Percentiles rank a stretch among this genome's conserved stretches.
Conservation (phyloP, 352 stramenopile species). For the Phytopythium helicoides region DNA sequence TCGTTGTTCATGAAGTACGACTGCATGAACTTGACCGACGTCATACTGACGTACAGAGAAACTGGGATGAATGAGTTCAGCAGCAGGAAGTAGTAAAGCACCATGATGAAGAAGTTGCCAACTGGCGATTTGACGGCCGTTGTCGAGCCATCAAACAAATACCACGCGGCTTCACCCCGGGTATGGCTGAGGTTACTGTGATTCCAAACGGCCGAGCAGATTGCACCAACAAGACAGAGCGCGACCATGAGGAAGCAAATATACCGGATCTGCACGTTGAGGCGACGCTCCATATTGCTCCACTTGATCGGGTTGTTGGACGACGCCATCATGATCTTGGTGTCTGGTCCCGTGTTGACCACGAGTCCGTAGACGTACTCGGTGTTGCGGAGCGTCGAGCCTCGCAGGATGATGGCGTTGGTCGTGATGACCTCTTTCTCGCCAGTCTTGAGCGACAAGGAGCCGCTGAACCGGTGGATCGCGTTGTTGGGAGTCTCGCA, state of each 20-base stretch:
- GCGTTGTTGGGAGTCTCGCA: conserved; percentile 88
- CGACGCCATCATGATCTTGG: conserved; percentile 90
- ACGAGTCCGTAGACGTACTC: conserved; percentile 91
- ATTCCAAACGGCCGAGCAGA: conserved; percentile 72
- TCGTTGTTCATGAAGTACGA: conserved; percentile 91
- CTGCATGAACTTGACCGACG: conserved; percentile 92
- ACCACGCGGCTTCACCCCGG: conserved; percentile 50
- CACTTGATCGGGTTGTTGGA: conserved; percentile 78
- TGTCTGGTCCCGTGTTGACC: conserved; percentile 90
- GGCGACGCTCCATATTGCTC: conserved; percentile 83
- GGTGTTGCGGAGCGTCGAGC: conserved; percentile 89
- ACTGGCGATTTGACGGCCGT: conserved; percentile 51
- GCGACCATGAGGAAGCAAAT: conserved; percentile 81
- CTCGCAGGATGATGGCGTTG: conserved; percentile 82
- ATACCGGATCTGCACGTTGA: conserved; percentile 84
- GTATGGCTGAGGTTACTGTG: conserved; percentile 43
- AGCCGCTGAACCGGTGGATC: conserved; percentile 91
- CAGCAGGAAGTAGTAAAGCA: conserved; percentile 93
- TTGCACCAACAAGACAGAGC: conserved; percentile 67
- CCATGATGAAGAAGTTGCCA: conserved; percentile 87
- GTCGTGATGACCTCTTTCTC: conserved; percentile 76
- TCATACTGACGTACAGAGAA: conserved; percentile 94
- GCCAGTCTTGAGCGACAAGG: conserved; percentile 54
- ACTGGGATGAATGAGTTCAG: conserved; percentile 95
- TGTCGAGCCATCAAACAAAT: conserved; percentile 53